A percentile compares a stretch with the other conserved stretches of the same genome.
phyloP scores from a whole-genome alignment of 306 rosid species.

The Quillaja saponaria region DNA sequence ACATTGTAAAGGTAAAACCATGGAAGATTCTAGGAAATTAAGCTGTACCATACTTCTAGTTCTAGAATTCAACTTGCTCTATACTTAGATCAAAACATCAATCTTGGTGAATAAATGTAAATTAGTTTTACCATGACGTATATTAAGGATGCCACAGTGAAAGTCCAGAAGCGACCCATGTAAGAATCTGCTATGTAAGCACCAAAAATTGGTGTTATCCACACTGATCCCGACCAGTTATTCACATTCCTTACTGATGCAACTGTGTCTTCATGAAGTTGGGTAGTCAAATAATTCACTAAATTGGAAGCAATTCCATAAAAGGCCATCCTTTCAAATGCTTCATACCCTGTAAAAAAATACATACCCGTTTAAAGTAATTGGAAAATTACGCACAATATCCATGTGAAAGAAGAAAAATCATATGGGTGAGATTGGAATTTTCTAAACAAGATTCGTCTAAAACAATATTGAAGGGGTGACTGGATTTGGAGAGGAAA shows the following conservation, averaged over 20 bases:
- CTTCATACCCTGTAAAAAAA: slow-evolving; percentile 75
- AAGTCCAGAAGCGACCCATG: slow-evolving; percentile 97
- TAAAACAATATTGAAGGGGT: too few relatives aligned
- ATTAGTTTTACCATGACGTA: slow-evolving; percentile 74
- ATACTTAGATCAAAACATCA: not conserved
- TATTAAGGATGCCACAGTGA: slow-evolving; percentile 78
- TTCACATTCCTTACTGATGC: slow-evolving; percentile 93
- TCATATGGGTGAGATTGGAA: too few relatives aligned
- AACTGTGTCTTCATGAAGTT: slow-evolving; percentile 89
- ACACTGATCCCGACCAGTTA: slow-evolving; percentile 93
- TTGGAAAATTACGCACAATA: not conserved
- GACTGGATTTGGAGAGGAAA: not conserved
- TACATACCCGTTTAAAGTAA: not conserved
- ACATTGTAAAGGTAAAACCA: not conserved
- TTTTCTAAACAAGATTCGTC: too few relatives aligned
- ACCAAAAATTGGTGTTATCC: slow-evolving; percentile 95
- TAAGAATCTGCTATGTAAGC: slow-evolving; percentile 90
- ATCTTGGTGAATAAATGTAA: slow-evolving; percentile 5
- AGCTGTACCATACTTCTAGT: too few relatives aligned
- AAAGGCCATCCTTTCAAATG: slow-evolving; percentile 99
- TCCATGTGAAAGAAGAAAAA: not conserved
- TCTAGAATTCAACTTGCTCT: too few relatives aligned
- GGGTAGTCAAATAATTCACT: slow-evolving; percentile 79
- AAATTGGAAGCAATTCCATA: slow-evolving; percentile 91
- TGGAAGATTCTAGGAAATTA: not conserved